These are phyloP conservation scores for Medicago ruthenica DNA, from an alignment of 306 rosid genomes.

Conservation along the genomic window DNA sequence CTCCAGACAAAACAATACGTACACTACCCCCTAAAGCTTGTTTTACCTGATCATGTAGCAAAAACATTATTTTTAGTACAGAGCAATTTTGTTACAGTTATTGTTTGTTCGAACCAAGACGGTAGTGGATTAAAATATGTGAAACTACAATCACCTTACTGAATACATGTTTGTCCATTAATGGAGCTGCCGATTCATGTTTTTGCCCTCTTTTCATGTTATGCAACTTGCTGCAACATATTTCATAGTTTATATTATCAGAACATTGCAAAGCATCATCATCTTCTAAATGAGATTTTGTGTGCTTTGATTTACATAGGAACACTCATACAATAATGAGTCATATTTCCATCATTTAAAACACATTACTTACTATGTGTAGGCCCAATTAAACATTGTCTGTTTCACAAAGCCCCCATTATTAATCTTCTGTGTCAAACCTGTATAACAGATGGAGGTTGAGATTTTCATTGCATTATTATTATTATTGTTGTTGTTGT, in stretches of 20 bases:
- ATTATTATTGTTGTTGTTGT: not conserved
- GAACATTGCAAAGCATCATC: constrained; percentile 10
- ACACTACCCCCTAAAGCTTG: constrained; percentile 83
- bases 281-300: not conserved
- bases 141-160: constrained; percentile 61
- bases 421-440: constrained; percentile 74
- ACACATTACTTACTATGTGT: constrained; percentile 66
- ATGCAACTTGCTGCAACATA: constrained; percentile 66
- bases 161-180: constrained; percentile 78
- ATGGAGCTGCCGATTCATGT: constrained; percentile 68
- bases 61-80: constrained; percentile 34
- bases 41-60: constrained; percentile 63
- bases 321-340: not conserved
- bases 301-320: not conserved
- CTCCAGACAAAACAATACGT: constrained; percentile 87
- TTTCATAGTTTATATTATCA: constrained; percentile 13
- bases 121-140: not conserved
- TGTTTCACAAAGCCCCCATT: constrained; percentile 68
- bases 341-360: constrained; percentile 1
- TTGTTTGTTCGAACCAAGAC: constrained; percentile 36
- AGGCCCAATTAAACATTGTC: constrained; percentile 78
- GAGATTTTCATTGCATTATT: constrained; percentile 2
- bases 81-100: not conserved
- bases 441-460: constrained; percentile 50
- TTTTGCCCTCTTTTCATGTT: constrained; percentile 65